Percentiles rank a stretch among this genome's conserved stretches.
These are phyloP conservation scores for Casuarina glauca DNA, from an alignment of 306 rosid species.

Conservation along the genomic window DNA sequence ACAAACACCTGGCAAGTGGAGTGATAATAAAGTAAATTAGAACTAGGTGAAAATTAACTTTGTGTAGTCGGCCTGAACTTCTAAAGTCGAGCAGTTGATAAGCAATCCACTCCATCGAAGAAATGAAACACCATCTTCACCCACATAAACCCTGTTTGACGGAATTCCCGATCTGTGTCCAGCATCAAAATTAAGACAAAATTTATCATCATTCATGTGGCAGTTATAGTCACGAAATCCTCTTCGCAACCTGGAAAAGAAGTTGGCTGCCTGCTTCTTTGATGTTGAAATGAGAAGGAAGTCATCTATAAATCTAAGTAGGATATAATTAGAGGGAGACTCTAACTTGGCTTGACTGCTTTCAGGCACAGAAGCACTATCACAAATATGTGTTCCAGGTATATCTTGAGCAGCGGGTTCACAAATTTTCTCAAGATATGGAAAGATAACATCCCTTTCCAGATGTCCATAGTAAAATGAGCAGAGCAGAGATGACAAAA, in stretches of 20 bases:
- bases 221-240: conserved; percentile 86
- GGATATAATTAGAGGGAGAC: conserved; percentile 37
- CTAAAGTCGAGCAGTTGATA: conserved; percentile 68
- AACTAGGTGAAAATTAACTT: conserved; percentile 44
- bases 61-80: conserved; percentile 88
- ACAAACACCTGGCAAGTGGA: neutral
- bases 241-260: conserved; percentile 66
- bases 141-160: conserved; percentile 47
- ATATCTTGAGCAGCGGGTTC: conserved; percentile 27
- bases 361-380: conserved; percentile 22
- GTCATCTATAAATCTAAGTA: conserved; percentile 74
- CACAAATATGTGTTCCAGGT: conserved; percentile 5
- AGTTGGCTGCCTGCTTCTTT: conserved; percentile 61
- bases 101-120: conserved; percentile 90
- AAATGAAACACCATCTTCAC: conserved; percentile 62
- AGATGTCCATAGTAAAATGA: conserved; percentile 74
- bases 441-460: conserved; percentile 66
- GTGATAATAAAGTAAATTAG: conserved; percentile 23
- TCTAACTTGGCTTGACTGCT: conserved; percentile 19
- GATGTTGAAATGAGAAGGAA: conserved; percentile 82
- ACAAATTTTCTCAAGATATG: conserved; percentile 55
- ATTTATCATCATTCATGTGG: conserved; percentile 79
- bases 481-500: conserved; percentile 84
- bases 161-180: conserved; percentile 32
- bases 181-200: conserved; percentile 64